These are phyloP conservation scores for Aurinia saxatilis DNA, from an alignment of 345 rosid genomes.

Conservation along the genomic window DNA sequence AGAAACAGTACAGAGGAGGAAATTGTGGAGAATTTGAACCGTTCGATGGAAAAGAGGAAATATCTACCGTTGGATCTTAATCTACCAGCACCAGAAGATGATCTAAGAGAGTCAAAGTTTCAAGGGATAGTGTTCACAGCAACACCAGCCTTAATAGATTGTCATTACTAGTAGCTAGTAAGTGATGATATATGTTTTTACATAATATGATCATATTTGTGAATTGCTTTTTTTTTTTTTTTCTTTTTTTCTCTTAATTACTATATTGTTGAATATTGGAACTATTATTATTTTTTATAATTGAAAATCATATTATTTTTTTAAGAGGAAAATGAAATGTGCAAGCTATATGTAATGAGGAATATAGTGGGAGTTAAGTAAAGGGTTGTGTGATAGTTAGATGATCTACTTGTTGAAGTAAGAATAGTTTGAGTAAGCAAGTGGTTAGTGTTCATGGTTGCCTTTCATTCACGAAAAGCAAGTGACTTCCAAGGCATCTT, in stretches of 20 bases:
- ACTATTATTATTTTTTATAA: not conserved
- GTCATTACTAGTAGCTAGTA: slow-evolving; percentile 81
- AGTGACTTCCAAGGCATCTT: slow-evolving; percentile 55
- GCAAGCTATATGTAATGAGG: slow-evolving; percentile 14
- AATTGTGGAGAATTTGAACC: not conserved
- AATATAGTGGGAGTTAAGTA: slow-evolving; percentile 32
- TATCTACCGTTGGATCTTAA: slow-evolving; percentile 76
- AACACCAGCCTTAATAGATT: slow-evolving; percentile 78
- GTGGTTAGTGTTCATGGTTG: slow-evolving; percentile 78
- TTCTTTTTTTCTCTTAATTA: not conserved
- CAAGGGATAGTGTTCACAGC: slow-evolving; percentile 39
- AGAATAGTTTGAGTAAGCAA: slow-evolving; percentile 78
- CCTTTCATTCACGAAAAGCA: slow-evolving; percentile 92
- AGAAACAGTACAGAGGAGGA: slow-evolving; percentile 20
- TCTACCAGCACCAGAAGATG: slow-evolving; percentile 90
- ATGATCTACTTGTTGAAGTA: slow-evolving; percentile 54
- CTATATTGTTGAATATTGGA: slow-evolving; percentile 11
- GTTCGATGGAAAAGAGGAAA: slow-evolving; percentile 35
- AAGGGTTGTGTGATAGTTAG: slow-evolving; percentile 31
- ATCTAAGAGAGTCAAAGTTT: slow-evolving; percentile 51
- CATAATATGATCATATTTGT: slow-evolving; percentile 30
- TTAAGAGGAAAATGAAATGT: slow-evolving; percentile 18
- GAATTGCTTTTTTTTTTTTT: slow-evolving; percentile 11
- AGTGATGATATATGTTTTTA: not conserved
- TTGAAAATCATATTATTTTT: not conserved